Percentiles rank a stretch among this genome's conserved stretches.
These are phyloP conservation scores for Sanghuangporus sanghuang DNA, from an alignment of 1,284 basidiomycete genomes.

Conservation along the genomic window DNA sequence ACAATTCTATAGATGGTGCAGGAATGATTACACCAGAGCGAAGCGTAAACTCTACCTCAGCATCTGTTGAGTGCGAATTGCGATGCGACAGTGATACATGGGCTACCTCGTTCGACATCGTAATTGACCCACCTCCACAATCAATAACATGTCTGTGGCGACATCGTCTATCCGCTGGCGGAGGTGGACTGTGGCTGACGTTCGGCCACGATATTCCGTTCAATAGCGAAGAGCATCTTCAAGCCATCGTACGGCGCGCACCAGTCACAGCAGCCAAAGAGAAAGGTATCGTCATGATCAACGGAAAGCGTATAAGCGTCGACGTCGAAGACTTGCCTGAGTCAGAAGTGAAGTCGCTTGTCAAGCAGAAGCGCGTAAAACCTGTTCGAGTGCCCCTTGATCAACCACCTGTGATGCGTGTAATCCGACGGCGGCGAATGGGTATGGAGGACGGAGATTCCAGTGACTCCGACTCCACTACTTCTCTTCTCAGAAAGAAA, in stretches of 20 bases:
- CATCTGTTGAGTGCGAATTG: conserved; percentile 80
- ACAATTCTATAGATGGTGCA: conserved; percentile 14
- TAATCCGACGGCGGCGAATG: conserved; percentile 59
- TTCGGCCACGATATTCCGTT: conserved; percentile 82
- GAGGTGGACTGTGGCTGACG: conserved; percentile 96
- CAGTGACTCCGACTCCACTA: conserved; percentile 19
- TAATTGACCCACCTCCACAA: conserved; percentile 92
- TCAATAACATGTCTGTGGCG: conserved; percentile 80
- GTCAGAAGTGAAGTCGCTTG: conserved; percentile 79
- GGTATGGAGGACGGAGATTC: conserved; percentile 36
- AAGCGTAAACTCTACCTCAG: conserved; percentile 10
- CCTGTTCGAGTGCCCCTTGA: conserved; percentile 87
- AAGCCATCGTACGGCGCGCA: conserved; percentile 74
- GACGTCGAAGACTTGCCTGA: conserved; percentile 90
- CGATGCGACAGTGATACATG: conserved; percentile 93
- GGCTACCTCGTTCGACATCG: conserved; percentile 83
- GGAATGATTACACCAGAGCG: conserved; percentile 11
- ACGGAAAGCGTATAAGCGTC: conserved; percentile 83
- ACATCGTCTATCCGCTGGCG: conserved; percentile 82
- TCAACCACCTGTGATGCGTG: conserved; percentile 78
- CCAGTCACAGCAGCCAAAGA: conserved; percentile 55
- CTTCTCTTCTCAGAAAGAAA: conserved; percentile 18
- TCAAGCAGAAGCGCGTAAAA: conserved; percentile 83
- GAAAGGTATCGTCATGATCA: conserved; percentile 81
- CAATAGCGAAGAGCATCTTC: conserved; percentile 71